phyloP scores from a whole-genome alignment of 169 alveolate species.

The Besnoitia besnoiti region DNA sequence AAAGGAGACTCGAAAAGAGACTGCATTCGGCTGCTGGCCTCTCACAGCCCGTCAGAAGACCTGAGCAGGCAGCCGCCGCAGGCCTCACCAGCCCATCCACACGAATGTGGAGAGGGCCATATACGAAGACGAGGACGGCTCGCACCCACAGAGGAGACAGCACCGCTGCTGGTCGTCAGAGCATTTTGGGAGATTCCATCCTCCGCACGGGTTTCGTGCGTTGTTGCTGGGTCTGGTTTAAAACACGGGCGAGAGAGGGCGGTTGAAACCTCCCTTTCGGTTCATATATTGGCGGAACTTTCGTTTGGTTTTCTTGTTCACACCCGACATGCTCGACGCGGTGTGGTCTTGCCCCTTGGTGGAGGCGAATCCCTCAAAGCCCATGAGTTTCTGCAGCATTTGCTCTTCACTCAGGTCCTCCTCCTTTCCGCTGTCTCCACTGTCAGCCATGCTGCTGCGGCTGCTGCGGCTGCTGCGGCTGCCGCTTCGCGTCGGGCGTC shows the following conservation, averaged over 20 bases:
- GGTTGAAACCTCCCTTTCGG: slow-evolving; percentile 92
- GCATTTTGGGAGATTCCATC: background rate
- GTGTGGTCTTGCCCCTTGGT: slow-evolving; percentile 85
- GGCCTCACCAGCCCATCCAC: too few species aligned
- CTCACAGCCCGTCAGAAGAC: too few species aligned
- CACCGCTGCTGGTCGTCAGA: too few species aligned
- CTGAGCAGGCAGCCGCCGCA: too few species aligned
- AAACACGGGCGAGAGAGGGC: slow-evolving; percentile 90
- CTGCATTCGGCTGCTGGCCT: too few species aligned
- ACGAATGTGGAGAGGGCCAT: too few species aligned
- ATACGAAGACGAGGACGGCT: too few species aligned
- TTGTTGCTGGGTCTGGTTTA: background rate
- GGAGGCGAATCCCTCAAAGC: slow-evolving; percentile 81
- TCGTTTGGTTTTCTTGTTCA: slow-evolving; percentile 86
- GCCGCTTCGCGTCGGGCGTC: background rate
- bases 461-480: slow-evolving; percentile 25
- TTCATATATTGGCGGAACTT: slow-evolving; percentile 93
- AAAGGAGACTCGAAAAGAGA: too few species aligned
- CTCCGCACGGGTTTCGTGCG: background rate
- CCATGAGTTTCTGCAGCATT: slow-evolving; percentile 81
- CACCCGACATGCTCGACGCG: slow-evolving; percentile 82
- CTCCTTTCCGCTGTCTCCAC: background rate
- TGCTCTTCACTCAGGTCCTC: slow-evolving; percentile 76
- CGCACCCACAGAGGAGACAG: too few species aligned
- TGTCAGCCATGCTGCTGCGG: background rate